These are phyloP conservation scores for Lactarius vividus DNA, from an alignment of 768 basidiomycete species.

Conservation along the genomic window DNA sequence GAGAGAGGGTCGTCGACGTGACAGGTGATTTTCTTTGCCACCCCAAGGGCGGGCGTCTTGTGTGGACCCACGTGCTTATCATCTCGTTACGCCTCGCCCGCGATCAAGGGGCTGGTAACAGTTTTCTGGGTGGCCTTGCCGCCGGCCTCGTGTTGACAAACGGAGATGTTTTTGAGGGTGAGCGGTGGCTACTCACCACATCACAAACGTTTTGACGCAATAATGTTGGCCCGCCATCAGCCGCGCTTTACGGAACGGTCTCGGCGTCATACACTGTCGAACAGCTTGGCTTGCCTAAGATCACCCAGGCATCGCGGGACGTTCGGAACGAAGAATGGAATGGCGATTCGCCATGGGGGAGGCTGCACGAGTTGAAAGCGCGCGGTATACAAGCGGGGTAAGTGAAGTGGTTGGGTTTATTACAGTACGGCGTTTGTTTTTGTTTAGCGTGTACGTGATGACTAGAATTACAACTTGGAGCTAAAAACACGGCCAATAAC, in stretches of 20 bases:
- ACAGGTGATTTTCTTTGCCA: conserved; percentile 53
- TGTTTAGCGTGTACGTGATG: conserved; percentile 13
- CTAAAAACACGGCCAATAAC: conserved; percentile 18
- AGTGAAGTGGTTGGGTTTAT: conserved; percentile 34
- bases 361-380: conserved; percentile 52
- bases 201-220: conserved; percentile 24
- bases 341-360: conserved; percentile 55
- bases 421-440: conserved; percentile 17
- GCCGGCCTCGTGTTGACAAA: conserved; percentile 61
- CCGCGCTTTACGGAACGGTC: conserved; percentile 69
- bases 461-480: conserved; percentile 21
- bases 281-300: conserved; percentile 68
- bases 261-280: conserved; percentile 84
- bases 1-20: conserved; percentile 67
- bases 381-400: conserved; percentile 38
- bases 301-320: conserved; percentile 35
- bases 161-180: conserved; percentile 68
- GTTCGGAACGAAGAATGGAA: conserved; percentile 56
- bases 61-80: conserved; percentile 15
- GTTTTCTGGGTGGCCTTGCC: conserved; percentile 80
- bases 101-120: conserved; percentile 78
- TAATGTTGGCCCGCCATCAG: conserved; percentile 37
- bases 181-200: not conserved
- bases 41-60: conserved; percentile 16
- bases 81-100: conserved; percentile 8